phyloP scores from a whole-genome alignment of 2,329 filamentous ascomycete species.

The Phaeosphaeria sp. region DNA sequence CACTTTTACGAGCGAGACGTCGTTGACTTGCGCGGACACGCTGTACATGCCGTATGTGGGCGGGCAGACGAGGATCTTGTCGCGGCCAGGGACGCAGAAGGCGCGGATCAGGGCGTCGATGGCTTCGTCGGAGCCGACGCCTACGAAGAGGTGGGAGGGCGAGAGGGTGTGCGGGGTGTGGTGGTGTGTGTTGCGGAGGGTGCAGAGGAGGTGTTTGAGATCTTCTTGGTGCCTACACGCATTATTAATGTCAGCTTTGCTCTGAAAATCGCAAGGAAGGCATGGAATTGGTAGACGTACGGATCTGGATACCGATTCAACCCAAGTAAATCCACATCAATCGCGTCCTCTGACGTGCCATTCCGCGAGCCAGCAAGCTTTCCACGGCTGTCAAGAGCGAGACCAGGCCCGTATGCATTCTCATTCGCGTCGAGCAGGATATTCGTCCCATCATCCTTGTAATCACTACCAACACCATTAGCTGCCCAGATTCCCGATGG shows the following conservation, averaged over 20 bases:
- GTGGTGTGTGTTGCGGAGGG: slow-evolving; percentile 82
- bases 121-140: slow-evolving; percentile 94
- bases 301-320: slow-evolving; percentile 96
- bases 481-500: too few species aligned
- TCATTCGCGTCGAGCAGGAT: slow-evolving; percentile 97
- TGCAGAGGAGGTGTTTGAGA: slow-evolving; percentile 86
- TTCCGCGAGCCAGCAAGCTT: slow-evolving; percentile 55
- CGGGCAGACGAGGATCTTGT: slow-evolving; percentile 93
- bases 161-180: slow-evolving; percentile 77
- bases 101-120: slow-evolving; percentile 93
- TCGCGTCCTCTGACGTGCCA: slow-evolving; percentile 52
- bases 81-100: slow-evolving; percentile 86
- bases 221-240: slow-evolving; percentile 74
- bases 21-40: slow-evolving; percentile 93
- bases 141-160: slow-evolving; percentile 88
- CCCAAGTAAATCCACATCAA: slow-evolving; percentile 76
- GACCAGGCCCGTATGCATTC: slow-evolving; percentile 89
- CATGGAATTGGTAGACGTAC: too few species aligned
- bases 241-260: too few species aligned
- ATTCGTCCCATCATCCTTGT: slow-evolving; percentile 97
- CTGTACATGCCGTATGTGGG: slow-evolving; percentile 99
- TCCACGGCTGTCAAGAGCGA: slow-evolving; percentile 61
- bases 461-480: slow-evolving; percentile 70
- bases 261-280: too few species aligned
- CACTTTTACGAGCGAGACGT: slow-evolving; percentile 85